Conservation (phyloP, 1,284 basidiomycete genomes). For the Tilletia walkeri region DNA sequence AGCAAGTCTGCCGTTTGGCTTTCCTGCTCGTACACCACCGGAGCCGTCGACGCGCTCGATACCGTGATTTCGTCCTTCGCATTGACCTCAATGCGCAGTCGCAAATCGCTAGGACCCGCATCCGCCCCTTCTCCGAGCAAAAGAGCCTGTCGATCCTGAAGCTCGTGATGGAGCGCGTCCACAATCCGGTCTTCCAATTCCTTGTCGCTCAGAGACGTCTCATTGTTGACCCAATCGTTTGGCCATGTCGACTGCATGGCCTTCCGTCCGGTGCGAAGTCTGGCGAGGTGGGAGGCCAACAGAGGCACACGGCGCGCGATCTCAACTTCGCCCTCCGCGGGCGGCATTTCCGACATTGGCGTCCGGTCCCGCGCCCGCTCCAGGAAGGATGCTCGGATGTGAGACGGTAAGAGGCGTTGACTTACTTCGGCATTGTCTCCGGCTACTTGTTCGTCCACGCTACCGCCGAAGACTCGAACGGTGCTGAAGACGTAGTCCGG, state of each 20-base stretch:
- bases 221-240: neutral
- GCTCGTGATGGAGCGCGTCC: neutral
- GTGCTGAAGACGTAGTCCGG: conserved; percentile 15
- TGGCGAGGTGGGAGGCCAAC: neutral
- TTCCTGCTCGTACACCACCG: neutral
- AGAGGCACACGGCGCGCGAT: neutral
- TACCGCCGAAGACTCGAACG: neutral
- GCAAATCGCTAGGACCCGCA: neutral
- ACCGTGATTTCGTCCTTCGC: neutral
- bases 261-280: neutral
- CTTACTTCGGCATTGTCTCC: neutral
- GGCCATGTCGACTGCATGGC: conserved; percentile 4
- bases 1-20: neutral
- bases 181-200: neutral
- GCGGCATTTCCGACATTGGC: neutral
- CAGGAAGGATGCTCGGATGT: neutral
- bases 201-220: neutral
- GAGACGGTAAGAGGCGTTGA: neutral
- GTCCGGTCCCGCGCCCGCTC: neutral
- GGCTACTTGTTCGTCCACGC: neutral
- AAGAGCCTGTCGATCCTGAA: neutral
- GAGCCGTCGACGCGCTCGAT: neutral
- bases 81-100: conserved; percentile 8
- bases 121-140: neutral
- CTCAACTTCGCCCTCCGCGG: neutral